These are phyloP conservation scores for Lentinula sp. DNA, from an alignment of 768 basidiomycete genomes.

Conservation along the genomic window DNA sequence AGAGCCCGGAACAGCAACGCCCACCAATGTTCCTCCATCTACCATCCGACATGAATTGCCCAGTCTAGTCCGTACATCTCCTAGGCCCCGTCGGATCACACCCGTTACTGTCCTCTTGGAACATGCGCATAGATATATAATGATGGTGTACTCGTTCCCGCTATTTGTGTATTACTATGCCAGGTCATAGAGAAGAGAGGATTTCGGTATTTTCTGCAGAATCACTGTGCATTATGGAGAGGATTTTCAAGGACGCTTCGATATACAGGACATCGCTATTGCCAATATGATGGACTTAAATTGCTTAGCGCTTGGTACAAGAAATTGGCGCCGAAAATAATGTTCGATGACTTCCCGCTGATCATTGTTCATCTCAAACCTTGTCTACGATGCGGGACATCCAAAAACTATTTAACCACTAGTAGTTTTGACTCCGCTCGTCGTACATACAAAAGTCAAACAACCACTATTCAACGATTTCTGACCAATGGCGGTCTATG, in stretches of 20 bases:
- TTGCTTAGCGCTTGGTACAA: background rate
- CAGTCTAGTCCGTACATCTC: background rate
- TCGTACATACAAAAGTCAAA: no score
- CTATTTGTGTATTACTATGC: conserved; percentile 5
- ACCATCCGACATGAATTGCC: background rate
- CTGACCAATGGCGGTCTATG: conserved; percentile 16
- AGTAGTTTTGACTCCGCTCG: background rate
- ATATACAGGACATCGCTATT: background rate
- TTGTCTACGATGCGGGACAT: background rate
- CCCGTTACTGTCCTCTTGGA: background rate
- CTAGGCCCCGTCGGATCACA: background rate
- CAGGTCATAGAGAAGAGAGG: background rate
- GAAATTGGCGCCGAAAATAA: background rate
- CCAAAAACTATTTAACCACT: no score
- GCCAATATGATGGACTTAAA: background rate
- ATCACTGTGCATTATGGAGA: no score
- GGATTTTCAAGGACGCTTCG: no score
- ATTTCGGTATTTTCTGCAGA: background rate
- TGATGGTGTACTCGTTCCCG: conserved; percentile 1
- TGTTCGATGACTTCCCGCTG: no score
- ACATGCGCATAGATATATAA: background rate
- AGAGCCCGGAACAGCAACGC: background rate
- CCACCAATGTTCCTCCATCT: background rate
- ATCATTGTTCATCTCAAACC: background rate
- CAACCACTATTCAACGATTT: no score